Evolutionary conservation across 1,139 yeast species (phyloP).

Genomic region (Debaryomyces coudertii): DNA sequence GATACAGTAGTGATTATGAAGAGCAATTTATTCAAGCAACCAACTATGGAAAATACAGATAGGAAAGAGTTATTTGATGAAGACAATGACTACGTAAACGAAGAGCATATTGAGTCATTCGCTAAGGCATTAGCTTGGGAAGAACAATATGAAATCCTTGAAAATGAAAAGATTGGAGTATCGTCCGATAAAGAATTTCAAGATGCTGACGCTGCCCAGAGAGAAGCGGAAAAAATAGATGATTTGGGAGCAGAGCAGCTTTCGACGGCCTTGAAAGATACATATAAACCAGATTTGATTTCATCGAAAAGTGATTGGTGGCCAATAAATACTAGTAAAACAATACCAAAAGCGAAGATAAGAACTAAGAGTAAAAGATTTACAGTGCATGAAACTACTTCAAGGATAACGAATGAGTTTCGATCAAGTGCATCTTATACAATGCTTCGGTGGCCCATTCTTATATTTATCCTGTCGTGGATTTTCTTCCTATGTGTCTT

Average conservation of each 20-base stretch:
- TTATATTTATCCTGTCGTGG: slow-evolving; percentile 58
- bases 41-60: background rate
- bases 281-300: slow-evolving; percentile 38
- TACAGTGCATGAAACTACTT: slow-evolving; percentile 17
- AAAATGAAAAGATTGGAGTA: slow-evolving; percentile 7
- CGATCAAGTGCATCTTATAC: slow-evolving; percentile 53
- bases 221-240: background rate
- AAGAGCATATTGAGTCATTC: slow-evolving; percentile 43
- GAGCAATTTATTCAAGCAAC: background rate
- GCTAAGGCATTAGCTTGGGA: slow-evolving; percentile 48
- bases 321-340: slow-evolving; percentile 44
- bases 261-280: slow-evolving; percentile 9
- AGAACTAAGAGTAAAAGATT: slow-evolving; percentile 8
- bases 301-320: slow-evolving; percentile 71
- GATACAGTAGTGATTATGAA: background rate
- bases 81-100: slow-evolving; percentile 37
- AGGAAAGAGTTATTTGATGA: slow-evolving; percentile 26
- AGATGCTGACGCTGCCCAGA: background rate
- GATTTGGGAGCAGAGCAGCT: background rate
- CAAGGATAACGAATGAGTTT: slow-evolving; percentile 45
- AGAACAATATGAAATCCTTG: slow-evolving; percentile 28
- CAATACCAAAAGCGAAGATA: slow-evolving; percentile 2
- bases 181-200: background rate
- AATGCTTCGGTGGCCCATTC: slow-evolving; percentile 66
- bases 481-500: slow-evolving; percentile 48